These are phyloP conservation scores for Aegilops speltoides DNA, from an alignment of 176 grass and related monocot genomes.

Conservation along the genomic window DNA sequence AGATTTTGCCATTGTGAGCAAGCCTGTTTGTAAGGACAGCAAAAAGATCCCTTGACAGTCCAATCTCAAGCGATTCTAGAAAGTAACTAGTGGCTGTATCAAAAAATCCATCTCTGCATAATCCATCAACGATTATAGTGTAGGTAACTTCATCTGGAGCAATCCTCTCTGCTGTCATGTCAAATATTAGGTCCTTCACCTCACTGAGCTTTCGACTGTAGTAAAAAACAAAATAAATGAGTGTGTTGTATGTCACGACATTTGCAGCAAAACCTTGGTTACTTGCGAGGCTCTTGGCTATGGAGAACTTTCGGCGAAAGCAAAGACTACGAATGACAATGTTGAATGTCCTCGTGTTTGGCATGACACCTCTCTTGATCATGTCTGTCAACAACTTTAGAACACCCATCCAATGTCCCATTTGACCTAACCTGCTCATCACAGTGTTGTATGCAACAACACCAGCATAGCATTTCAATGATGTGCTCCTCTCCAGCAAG, in stretches of 20 bases:
- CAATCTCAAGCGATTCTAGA: constrained; percentile 43
- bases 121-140: constrained; percentile 56
- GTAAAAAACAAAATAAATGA: constrained; percentile 65
- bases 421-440: constrained; percentile 63
- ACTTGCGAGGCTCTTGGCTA: constrained; percentile 41
- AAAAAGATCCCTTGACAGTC: constrained; percentile 50
- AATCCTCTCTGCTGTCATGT: constrained; percentile 50
- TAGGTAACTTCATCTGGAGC: constrained; percentile 60
- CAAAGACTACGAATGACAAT: constrained; percentile 84
- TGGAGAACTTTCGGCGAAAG: constrained; percentile 28
- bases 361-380: constrained; percentile 69
- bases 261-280: constrained; percentile 55
- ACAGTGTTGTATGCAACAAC: constrained; percentile 73
- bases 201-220: constrained; percentile 34
- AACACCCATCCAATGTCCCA: constrained; percentile 43
- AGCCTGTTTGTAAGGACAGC: constrained; percentile 53
- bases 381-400: constrained; percentile 65
- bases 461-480: constrained; percentile 40
- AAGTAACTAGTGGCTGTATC: constrained; percentile 44
- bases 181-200: constrained; percentile 6
- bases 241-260: constrained; percentile 84
- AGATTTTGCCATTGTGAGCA: constrained; percentile 40
- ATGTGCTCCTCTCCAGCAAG: constrained; percentile 48
- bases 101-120: constrained; percentile 54
- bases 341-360: constrained; percentile 61